Base-by-base conservation (phyloP, 805 yeast species). In the Yamadazyma endophytica region DNA sequence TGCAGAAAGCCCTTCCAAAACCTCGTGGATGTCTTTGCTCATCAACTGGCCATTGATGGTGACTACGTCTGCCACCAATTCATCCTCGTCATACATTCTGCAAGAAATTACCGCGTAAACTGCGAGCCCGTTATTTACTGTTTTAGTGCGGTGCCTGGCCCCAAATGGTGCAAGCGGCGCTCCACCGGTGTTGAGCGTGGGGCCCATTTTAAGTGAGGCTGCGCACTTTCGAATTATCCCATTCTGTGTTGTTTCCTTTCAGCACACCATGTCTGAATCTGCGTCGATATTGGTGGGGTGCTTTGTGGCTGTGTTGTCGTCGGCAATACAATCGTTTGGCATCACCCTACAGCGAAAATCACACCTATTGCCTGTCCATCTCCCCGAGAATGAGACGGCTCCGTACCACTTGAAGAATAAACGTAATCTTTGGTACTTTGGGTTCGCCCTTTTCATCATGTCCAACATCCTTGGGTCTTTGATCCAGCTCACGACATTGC, bases 401-500 rank as follows among this genome's bases (percentile, higher is more conserved):
- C 37, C 20, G 21, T 54, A 54, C 13, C 61, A 58, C 12, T 24
- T 28, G 13, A 41, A 35, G 28, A 31, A 68, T 35, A 69, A 68
- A 37, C 54, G 82, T 27, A 70, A 75, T 26, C 58, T 83, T 40
- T 87, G 95, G 96, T 68, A 84, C 24, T 37, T 73, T 17, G 96
- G 96, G 1, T 75, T 88, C 34, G 40, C 68, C 4, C 55, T 88
- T 26, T 87, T 88, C 51, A 68, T 88, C 16, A 48, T 73, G 4
- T 77, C 95, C 23, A 88, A 87, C 45, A 59, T 88, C 1, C 60
- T 86, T 24, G 96, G 96, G 2, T 81, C 92, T 2, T 65, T 82
- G 13, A 81, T 87, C 17, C 96, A 88, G 57, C 77, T 88, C 22
- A 75, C 92, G 1, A 82, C 95, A 2, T 62, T 87, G 24, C 96